Evolutionary conservation across 2,329 filamentous ascomycete species (phyloP), one percentile per base, ranked within the genome.

Genomic region (Nectriaceae sp.): DNA sequence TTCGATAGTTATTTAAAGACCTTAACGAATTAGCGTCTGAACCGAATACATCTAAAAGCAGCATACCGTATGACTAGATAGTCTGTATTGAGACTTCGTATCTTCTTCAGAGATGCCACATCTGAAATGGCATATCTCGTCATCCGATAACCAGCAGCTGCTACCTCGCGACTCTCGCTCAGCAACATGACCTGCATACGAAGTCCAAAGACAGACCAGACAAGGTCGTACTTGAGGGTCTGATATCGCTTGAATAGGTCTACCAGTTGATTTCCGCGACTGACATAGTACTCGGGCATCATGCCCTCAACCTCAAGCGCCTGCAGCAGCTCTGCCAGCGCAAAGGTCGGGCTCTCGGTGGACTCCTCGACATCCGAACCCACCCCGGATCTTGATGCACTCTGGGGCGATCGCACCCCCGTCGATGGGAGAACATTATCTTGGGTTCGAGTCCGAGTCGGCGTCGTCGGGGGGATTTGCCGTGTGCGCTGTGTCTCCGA

Each of bases 51-150:
- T 6, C 31, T 16, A 18, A n/a, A 38, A 18, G 18, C 5, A n/a
- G 44, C 52, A n/a, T 61, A 69, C 65, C 70, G 78, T 33, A 96
- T 90, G 21, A 97, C 92, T 18, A 97, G 77, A 61, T 90, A 93
- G 67, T 99, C 95, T 0, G 91, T 97, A 58, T 97, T 92, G 18
- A 97, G 75, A 13, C 81, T 80, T 47, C 93, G 84, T 52, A 99
- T 96, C 42, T 87, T 96, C 65, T 89, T 88, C 20, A 99, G 77
- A 3, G 94, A 99, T 40, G 85, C 86, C 26, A 91, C 79, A 66
- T 99, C 94, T 11, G 93, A 96, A 57, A 99, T 94, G 42, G 93
- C 89, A 71, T 97, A 96, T 67, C 94, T 84, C 50, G 91, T 92
- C 71, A 97, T 88, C 54, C 94, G 83, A 69, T 97, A 99, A 1